phyloP scores from a whole-genome alignment of 2,329 filamentous ascomycete genomes.

The Chaetomiaceae sp. region DNA sequence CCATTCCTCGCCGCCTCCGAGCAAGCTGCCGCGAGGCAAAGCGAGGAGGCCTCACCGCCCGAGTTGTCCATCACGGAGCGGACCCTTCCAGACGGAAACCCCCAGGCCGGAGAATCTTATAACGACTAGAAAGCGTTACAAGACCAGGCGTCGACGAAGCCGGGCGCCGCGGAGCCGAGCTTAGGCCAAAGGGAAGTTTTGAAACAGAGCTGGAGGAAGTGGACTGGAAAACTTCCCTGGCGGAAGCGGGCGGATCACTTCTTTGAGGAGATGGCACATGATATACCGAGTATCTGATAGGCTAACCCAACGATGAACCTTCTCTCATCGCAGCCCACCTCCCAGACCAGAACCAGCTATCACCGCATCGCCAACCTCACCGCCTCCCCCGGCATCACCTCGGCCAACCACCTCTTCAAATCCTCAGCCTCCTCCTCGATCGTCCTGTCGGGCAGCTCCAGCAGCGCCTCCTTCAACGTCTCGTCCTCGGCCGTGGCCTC shows the following conservation, averaged over 20 bases:
- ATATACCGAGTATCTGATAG: too few relatives aligned
- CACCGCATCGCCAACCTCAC: conserved; percentile 22
- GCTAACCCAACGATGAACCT: too few relatives aligned
- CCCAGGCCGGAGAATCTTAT: not conserved
- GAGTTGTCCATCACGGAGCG: not conserved
- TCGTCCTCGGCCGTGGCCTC: conserved; percentile 38
- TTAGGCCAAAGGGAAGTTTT: too few relatives aligned
- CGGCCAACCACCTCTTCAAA: conserved; percentile 41
- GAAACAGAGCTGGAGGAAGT: too few relatives aligned
- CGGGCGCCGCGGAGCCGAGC: too few relatives aligned
- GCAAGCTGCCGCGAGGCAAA: not conserved
- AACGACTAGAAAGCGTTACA: not conserved
- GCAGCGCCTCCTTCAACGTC: conserved; percentile 36
- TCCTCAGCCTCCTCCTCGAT: conserved; percentile 48
- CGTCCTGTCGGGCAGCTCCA: conserved; percentile 43
- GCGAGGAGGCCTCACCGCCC: not conserved
- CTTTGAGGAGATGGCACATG: too few relatives aligned
- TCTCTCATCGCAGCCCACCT: too few relatives aligned
- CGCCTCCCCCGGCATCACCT: conserved; percentile 33
- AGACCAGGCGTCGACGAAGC: too few relatives aligned
- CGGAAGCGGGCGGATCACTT: too few relatives aligned
- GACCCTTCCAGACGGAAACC: not conserved
- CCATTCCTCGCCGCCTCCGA: not conserved
- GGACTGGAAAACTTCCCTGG: too few relatives aligned
- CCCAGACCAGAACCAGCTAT: not conserved